Evolutionary conservation across 148 eudicot species (phyloP).

Genomic region (Rhododendron ferrugineum): DNA sequence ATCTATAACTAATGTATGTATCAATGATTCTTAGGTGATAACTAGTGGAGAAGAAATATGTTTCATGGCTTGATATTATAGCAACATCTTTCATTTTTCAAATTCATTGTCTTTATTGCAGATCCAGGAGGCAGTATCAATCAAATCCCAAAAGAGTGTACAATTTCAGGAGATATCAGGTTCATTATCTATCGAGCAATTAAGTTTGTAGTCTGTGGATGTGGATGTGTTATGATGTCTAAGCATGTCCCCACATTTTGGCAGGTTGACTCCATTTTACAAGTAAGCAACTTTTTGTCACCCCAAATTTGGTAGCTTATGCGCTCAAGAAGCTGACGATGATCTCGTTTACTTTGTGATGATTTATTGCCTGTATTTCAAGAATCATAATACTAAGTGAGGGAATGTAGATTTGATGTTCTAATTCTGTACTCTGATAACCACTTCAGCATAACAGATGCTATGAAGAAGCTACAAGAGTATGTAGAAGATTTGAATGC

Average conservation of each 20-base stretch:
- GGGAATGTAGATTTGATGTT: background rate
- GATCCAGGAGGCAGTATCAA: conserved; percentile 97
- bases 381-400: background rate
- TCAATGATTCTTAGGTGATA: background rate
- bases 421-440: conserved; percentile 1
- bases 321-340: background rate
- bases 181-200: conserved; percentile 13
- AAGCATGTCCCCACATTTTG: conserved; percentile 16
- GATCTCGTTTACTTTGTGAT: background rate
- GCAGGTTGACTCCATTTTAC: conserved; percentile 98
- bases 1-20: background rate
- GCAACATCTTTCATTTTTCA: background rate
- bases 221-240: conserved; percentile 4
- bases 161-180: conserved; percentile 94
- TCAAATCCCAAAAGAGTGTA: conserved; percentile 89
- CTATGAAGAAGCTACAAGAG: conserved; percentile 61
- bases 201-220: background rate
- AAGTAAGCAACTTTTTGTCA: conserved; percentile 38
- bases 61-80: background rate
- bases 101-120: conserved; percentile 22
- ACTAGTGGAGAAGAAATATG: conserved; percentile 1
- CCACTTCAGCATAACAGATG: conserved; percentile 64
- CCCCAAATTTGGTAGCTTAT: background rate
- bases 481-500: conserved; percentile 80
- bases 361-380: background rate